Evolutionary conservation across 495 filamentous ascomycete genomes (phyloP).

Genomic region (Ramalina intermedia): DNA sequence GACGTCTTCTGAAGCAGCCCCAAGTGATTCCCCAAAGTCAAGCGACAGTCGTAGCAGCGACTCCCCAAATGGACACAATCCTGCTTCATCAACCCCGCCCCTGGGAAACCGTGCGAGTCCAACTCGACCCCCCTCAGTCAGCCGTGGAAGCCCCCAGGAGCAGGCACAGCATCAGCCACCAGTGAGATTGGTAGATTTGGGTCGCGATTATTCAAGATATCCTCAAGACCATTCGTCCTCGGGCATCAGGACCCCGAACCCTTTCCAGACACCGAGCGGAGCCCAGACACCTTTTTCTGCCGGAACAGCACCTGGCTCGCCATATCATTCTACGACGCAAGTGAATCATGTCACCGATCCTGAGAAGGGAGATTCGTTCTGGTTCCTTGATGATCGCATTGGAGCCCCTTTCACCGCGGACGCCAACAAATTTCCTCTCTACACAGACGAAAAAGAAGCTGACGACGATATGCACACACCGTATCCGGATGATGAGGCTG

Average conservation of each 20-base stretch:
- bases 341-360: slow-evolving; percentile 2
- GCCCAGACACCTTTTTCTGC: neutral
- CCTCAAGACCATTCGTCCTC: slow-evolving; percentile 6
- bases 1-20: neutral
- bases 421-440: slow-evolving; percentile 23
- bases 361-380: slow-evolving; percentile 16
- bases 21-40: neutral
- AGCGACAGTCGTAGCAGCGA: neutral
- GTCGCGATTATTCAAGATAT: slow-evolving; percentile 33
- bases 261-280: slow-evolving; percentile 15
- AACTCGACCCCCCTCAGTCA: neutral
- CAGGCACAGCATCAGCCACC: slow-evolving; percentile 4
- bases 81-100: no score
- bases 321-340: neutral
- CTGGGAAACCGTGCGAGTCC: neutral
- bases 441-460: slow-evolving; percentile 27
- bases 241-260: slow-evolving; percentile 13
- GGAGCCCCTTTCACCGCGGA: slow-evolving; percentile 19
- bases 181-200: slow-evolving; percentile 23
- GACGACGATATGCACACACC: slow-evolving; percentile 38
- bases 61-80: neutral
- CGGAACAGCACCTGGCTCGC: neutral
- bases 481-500: slow-evolving; percentile 28
- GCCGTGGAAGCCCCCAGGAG: neutral
- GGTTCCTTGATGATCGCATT: slow-evolving; percentile 28